These are phyloP conservation scores for Cyclostephanos invisitatus DNA, from an alignment of 108 stramenopile genomes.

Conservation along the genomic window DNA sequence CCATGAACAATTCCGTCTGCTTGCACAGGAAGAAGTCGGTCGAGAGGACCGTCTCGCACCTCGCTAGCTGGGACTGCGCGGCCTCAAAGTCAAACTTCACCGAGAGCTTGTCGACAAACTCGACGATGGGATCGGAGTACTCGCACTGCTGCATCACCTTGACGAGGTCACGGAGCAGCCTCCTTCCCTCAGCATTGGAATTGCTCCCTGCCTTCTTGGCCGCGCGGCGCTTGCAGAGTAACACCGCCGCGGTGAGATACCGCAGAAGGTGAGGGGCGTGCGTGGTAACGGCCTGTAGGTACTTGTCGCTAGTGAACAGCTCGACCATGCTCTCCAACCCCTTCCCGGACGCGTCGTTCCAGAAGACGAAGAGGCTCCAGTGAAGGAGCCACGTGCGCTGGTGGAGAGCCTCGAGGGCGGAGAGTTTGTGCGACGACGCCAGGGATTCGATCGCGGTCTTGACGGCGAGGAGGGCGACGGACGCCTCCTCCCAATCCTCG, in stretches of 20 bases:
- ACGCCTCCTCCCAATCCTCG: constrained; percentile 90
- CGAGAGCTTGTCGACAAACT: constrained; percentile 95
- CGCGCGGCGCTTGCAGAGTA: constrained; percentile 90
- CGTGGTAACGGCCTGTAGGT: constrained; percentile 97
- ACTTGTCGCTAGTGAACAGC: constrained; percentile 82
- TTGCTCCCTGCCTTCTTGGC: constrained; percentile 70
- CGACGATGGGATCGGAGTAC: constrained; percentile 96
- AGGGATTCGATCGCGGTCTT: constrained; percentile 80
- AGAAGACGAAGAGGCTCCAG: constrained; percentile 98
- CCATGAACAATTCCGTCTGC: constrained; percentile 95
- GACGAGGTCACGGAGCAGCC: constrained; percentile 85
- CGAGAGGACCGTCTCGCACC: constrained; percentile 84
- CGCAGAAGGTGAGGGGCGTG: constrained; percentile 97
- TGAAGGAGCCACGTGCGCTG: constrained; percentile 98
- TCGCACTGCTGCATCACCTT: constrained; percentile 92
- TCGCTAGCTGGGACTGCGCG: constrained; percentile 88
- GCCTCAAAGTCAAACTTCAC: constrained; percentile 98
- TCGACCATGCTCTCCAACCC: constrained; percentile 89
- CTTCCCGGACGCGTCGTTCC: constrained; percentile 89
- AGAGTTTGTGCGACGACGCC: constrained; percentile 59
- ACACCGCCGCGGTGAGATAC: constrained; percentile 96
- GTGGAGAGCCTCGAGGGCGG: constrained; percentile 88
- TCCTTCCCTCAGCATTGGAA: constrained; percentile 64
- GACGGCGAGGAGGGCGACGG: constrained; percentile 81
- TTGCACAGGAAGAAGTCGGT: constrained; percentile 98